Evolutionary conservation across 78 protist genomes (phyloP), one percentile per base, ranked within the genome.

Genomic region (Bigelowiella natans): DNA sequence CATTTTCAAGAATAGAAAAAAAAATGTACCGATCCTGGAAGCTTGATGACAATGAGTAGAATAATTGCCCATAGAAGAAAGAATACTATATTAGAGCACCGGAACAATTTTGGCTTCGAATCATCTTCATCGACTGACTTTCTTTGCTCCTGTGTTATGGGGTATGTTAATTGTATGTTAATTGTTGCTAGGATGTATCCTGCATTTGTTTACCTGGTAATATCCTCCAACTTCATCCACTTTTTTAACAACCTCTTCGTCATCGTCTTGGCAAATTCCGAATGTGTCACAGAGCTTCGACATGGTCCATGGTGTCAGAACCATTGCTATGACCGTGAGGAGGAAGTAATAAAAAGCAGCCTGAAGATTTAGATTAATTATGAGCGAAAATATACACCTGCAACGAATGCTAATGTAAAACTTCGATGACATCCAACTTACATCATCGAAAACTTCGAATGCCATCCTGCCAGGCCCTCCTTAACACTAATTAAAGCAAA

Each of bases 381-480:
- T n/a, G n/a, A n/a, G n/a, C n/a, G n/a, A n/a, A n/a, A n/a, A n/a
- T n/a, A n/a, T n/a, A n/a, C n/a, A n/a, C n/a, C n/a, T n/a, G n/a
- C n/a, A n/a, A n/a, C n/a, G n/a, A n/a, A n/a, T n/a, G n/a, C n/a
- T n/a, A n/a, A n/a, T n/a, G n/a, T n/a, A n/a, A n/a, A n/a, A n/a
- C n/a, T n/a, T n/a, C n/a, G n/a, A n/a, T n/a, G n/a, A n/a, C n/a
- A n/a, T n/a, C n/a, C n/a, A n/a, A n/a, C n/a, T n/a, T 26, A 88
- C 90, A 11, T 88, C 90, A 7, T 88, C 90, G 39, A 88, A 88
- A n/a, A 88, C 90, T 34, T 88, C 90, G 84, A 88, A 88, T 30
- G 90, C 90, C 90, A 88, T 88, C 0, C 0, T 63, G n/a, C n/a
- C n/a, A n/a, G n/a, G n/a, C n/a, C n/a, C n/a, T n/a, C n/a, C n/a